phyloP scores from a whole-genome alignment of 2,329 filamentous ascomycete species.

The Teratosphaeria zuluensis region DNA sequence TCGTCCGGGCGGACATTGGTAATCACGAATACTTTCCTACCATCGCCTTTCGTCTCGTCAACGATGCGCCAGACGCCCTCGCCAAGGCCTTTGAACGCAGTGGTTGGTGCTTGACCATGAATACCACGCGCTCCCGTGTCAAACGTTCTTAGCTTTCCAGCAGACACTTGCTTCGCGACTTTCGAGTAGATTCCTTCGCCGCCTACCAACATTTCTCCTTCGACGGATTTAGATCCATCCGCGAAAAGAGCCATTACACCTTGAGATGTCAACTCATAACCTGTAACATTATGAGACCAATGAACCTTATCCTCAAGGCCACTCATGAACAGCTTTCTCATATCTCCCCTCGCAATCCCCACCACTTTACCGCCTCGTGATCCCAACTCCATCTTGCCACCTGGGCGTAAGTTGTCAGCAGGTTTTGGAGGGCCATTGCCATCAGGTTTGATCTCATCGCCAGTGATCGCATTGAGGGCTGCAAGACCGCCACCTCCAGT shows the following conservation, averaged over 20 bases:
- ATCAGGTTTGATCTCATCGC: slow-evolving; percentile 25
- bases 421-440: neutral
- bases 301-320: slow-evolving; percentile 47
- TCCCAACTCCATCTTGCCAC: slow-evolving; percentile 24
- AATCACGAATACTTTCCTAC: slow-evolving; percentile 46
- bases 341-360: slow-evolving; percentile 53
- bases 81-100: slow-evolving; percentile 51
- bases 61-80: slow-evolving; percentile 52
- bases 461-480: slow-evolving; percentile 45
- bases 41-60: slow-evolving; percentile 37
- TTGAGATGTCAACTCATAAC: slow-evolving; percentile 46
- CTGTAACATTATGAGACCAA: slow-evolving; percentile 47
- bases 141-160: slow-evolving; percentile 50
- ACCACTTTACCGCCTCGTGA: slow-evolving; percentile 51
- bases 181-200: slow-evolving; percentile 55
- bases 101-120: slow-evolving; percentile 54
- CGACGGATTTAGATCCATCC: slow-evolving; percentile 49
- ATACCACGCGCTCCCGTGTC: slow-evolving; percentile 56
- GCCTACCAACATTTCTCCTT: slow-evolving; percentile 50
- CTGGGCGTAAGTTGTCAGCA: slow-evolving; percentile 3
- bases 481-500: slow-evolving; percentile 48
- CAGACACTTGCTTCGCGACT: slow-evolving; percentile 50
- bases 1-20: slow-evolving; percentile 54
- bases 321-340: slow-evolving; percentile 49
- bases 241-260: slow-evolving; percentile 51